phyloP scores from a whole-genome alignment of 257 asterid genomes.

The Coffea canephora region DNA sequence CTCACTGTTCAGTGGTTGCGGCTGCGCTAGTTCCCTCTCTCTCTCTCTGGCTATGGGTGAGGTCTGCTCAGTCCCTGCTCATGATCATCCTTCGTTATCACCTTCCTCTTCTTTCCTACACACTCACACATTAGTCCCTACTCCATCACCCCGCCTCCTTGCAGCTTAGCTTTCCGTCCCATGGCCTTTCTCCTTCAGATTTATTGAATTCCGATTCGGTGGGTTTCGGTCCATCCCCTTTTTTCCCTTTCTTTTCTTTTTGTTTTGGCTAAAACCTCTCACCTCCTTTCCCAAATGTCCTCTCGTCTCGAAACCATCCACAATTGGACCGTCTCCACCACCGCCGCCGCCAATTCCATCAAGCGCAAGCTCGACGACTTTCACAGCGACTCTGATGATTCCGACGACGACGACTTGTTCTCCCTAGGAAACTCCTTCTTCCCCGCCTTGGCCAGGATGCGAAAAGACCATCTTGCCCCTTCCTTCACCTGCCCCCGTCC shows the following conservation, averaged over 20 bases:
- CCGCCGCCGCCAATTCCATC: neutral
- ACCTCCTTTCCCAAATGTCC: neutral
- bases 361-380: conserved; percentile 80
- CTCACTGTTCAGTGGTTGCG: too few species aligned
- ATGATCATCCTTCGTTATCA: too few species aligned
- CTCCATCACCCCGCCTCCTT: too few species aligned
- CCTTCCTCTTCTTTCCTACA: too few species aligned
- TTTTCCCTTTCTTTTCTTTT: too few species aligned
- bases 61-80: too few species aligned
- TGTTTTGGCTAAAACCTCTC: neutral
- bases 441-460: conserved; percentile 41
- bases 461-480: conserved; percentile 53
- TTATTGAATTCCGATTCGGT: neutral
- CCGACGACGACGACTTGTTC: conserved; percentile 7
- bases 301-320: conserved; percentile 2
- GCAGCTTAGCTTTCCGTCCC: too few species aligned
- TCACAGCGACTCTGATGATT: conserved; percentile 32
- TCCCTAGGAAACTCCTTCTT: conserved; percentile 24
- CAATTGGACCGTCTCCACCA: conserved; percentile 5
- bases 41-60: too few species aligned
- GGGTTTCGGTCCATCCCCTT: neutral
- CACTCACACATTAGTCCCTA: too few species aligned
- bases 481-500: conserved; percentile 32
- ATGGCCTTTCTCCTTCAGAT: too few species aligned
- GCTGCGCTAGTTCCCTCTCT: too few species aligned